Evolutionary conservation across 2,329 filamentous ascomycete species (phyloP), one percentile per base, ranked within the genome.

Genomic region (Cercospora sesami): DNA sequence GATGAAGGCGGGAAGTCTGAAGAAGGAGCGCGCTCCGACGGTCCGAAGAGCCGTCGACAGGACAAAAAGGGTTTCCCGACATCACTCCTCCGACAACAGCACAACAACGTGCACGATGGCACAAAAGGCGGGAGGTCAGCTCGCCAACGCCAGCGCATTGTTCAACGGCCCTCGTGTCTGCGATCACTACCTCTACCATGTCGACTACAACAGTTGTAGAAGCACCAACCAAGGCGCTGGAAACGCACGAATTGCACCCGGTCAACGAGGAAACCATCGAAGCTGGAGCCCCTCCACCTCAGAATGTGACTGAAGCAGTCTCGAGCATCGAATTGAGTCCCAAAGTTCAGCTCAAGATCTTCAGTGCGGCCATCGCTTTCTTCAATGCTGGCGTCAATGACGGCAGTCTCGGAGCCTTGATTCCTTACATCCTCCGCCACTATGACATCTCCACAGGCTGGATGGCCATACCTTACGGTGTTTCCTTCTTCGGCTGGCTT

Each of bases 321-420:
- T 55, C 48, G 6, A 28, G 48, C 48, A 55, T 55, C 48, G 31
- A 21, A 36, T 16, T 31, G 55, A 59, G n/a, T 4, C 31, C 18
- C n/a, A 14, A 12, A 5, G 51, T 60, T n/a, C 51, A 36, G 39
- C 57, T 86, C 39, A 88, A 87, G 73, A 77, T 90, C 2, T 64
- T 84, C 42, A 85, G 85, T 53, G 83, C 85, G 2, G 85, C 84
- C 0, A 85, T 89, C 69, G 87, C 86, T 0, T 90, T 90, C 79
- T 89, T 90, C 73, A 86, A 88, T 31, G 87, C 88, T 0, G 88
- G 89, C 0, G 81, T 86, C 59, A 90, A 89, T 66, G 89, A 90
- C 74, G 88, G 88, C 33, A 88, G 85, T 68, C 79, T 90, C 0
- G 89, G 89, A 2, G 83, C 88, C 1, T 71, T 91, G 14, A 84